Percentiles rank a stretch among this genome's conserved stretches.
Conservation (phyloP, 2,329 filamentous ascomycete genomes). For the Botrytis fragariae region DNA sequence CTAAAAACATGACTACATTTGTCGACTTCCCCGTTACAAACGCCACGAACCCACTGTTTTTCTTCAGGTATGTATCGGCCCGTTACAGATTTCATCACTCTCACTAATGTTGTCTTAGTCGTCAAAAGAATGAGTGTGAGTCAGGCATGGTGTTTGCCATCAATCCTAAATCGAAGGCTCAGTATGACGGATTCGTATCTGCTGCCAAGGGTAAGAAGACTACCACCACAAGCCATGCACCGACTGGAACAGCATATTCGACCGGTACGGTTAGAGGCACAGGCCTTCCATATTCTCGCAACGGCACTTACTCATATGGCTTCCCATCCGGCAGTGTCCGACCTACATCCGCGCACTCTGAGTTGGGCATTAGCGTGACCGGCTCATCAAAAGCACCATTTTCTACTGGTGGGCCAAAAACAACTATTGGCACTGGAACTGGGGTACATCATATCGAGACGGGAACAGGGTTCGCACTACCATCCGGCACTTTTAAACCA, state of each 20-base stretch:
- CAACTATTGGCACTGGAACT: neutral
- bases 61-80: slow-evolving; percentile 14
- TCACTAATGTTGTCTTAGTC: slow-evolving; percentile 15
- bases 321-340: neutral
- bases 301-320: slow-evolving; percentile 15
- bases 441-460: neutral
- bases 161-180: slow-evolving; percentile 17
- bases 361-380: neutral
- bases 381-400: neutral
- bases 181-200: slow-evolving; percentile 16
- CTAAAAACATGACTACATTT: slow-evolving; percentile 19
- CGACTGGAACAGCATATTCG: slow-evolving; percentile 8
- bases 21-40: slow-evolving; percentile 22
- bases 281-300: slow-evolving; percentile 6
- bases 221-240: neutral
- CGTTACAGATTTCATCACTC: neutral
- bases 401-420: slow-evolving; percentile 9
- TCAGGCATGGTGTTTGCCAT: slow-evolving; percentile 25
- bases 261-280: neutral
- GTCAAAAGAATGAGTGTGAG: slow-evolving; percentile 21
- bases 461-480: neutral
- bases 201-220: slow-evolving; percentile 13
- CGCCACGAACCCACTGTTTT: slow-evolving; percentile 15
- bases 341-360: neutral
- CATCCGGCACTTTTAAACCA: neutral